Base-by-base conservation (phyloP, 2,329 filamentous ascomycete genomes). In the Raffaelea arxii region DNA sequence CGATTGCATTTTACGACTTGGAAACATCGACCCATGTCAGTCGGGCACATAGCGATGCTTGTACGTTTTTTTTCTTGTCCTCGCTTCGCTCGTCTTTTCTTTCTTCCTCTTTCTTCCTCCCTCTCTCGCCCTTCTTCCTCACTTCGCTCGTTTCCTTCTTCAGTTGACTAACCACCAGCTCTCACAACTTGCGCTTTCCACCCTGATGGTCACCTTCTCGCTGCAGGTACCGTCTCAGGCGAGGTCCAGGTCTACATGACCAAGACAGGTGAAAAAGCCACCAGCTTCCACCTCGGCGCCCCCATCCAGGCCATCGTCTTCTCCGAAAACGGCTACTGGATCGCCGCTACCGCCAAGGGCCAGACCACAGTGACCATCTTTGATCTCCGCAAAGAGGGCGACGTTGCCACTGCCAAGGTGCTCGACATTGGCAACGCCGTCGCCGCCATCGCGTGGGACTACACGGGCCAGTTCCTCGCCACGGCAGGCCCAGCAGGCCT, bases 271-370 rank as follows among this genome's bases (percentile, higher is more conserved):
- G 77, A 82, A 50, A 75, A 80, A 54, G 86, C 87, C 24, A 87
- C 87, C 24, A 80, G 78, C 46, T 95, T 94, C 63, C 69, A 66
- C 19, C 66, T 84, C 1, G 78, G 75, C 7, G 79, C 80, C 1
- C 80, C 89, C 0, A 75, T 96, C 3, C 79, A 86, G 56, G 78
- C 80, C 11, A 68, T 98, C 36, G 74, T 77, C 49, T 98, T 98
- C 66, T 96, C 90, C 0, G 92, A 98, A 64, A 98, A 98, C 56
- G 92, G 92, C 22, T 95, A 86, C 57, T 97, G 90, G 87, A 82
- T 98, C 53, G 91, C 91, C 2, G 85, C 88, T 5, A 82, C 83
- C 7, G 80, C 84, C 49, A 82, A 88, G 63, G 82, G 80, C 25
- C 86, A 89, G 53, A 85, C 80, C 21, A 82, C 74, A 22, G 82